phyloP scores from a whole-genome alignment of 441 rosid genomes.

The Corymbia calophylla region DNA sequence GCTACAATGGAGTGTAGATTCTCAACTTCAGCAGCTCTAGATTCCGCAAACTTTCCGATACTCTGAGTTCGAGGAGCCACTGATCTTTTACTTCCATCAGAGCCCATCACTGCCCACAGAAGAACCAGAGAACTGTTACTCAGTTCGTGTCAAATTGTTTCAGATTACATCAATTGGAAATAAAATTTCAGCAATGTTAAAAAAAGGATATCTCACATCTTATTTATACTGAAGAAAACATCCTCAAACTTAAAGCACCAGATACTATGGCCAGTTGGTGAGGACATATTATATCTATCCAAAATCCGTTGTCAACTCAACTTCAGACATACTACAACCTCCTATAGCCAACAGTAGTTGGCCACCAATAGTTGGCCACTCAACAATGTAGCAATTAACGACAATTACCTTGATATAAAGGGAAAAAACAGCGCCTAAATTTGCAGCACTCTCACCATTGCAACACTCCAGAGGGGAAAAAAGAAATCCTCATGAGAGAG shows the following conservation, averaged over 20 bases:
- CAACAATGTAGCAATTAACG: neutral
- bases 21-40: conserved; percentile 65
- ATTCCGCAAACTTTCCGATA: conserved; percentile 58
- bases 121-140: neutral
- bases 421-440: neutral
- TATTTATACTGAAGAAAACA: neutral
- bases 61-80: conserved; percentile 47
- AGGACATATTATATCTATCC: neutral
- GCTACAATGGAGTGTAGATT: conserved; percentile 55
- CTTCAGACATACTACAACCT: neutral
- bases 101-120: conserved; percentile 14
- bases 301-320: neutral
- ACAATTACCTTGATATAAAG: neutral
- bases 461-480: neutral
- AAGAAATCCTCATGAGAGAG: neutral
- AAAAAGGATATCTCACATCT: neutral
- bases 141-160: neutral
- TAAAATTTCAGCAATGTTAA: neutral
- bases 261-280: neutral
- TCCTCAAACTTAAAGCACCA: neutral
- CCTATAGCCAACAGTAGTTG: neutral
- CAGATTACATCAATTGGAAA: neutral
- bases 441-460: neutral
- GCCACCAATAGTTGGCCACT: neutral
- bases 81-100: conserved; percentile 27